phyloP scores from a whole-genome alignment of 1,284 basidiomycete genomes.

The Cerioporus squamosus region DNA sequence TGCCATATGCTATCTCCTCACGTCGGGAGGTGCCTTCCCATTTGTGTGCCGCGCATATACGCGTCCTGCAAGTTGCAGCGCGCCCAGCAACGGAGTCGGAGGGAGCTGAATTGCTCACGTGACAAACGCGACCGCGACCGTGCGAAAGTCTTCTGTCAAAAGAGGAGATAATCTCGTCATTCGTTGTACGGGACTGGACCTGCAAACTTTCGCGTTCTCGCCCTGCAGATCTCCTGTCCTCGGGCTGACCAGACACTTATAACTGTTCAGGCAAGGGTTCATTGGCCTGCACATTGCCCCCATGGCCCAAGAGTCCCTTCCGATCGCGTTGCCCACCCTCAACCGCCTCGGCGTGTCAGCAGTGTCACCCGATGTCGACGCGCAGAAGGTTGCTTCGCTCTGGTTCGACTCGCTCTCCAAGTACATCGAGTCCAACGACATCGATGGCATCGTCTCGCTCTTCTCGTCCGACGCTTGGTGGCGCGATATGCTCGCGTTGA shows the following conservation, averaged over 20 bases:
- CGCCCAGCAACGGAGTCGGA: too few species aligned
- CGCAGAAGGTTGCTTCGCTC: conserved; percentile 40
- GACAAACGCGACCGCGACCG: conserved; percentile 11
- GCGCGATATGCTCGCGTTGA: conserved; percentile 65
- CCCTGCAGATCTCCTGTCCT: not conserved
- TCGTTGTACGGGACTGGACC: conserved; percentile 1
- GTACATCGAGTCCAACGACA: conserved; percentile 40
- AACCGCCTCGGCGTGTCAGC: conserved; percentile 43
- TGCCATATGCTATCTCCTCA: too few species aligned
- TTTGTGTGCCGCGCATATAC: too few species aligned
- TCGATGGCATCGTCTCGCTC: conserved; percentile 40
- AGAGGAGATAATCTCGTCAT: conserved; percentile 23
- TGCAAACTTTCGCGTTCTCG: not conserved
- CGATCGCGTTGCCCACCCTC: conserved; percentile 47
- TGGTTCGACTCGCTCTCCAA: conserved; percentile 53
- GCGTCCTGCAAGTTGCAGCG: too few species aligned
- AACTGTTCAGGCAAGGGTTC: too few species aligned
- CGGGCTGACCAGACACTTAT: too few species aligned
- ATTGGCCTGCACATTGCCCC: too few species aligned
- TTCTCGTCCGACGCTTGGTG: conserved; percentile 54
- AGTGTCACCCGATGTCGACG: conserved; percentile 40
- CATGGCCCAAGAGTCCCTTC: too few species aligned
- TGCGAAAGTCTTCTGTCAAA: conserved; percentile 15
- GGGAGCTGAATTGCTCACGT: not conserved
- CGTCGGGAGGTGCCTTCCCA: too few species aligned